Base-by-base conservation (phyloP, 495 filamentous ascomycete genomes). In the Amorphotheca resinae region DNA sequence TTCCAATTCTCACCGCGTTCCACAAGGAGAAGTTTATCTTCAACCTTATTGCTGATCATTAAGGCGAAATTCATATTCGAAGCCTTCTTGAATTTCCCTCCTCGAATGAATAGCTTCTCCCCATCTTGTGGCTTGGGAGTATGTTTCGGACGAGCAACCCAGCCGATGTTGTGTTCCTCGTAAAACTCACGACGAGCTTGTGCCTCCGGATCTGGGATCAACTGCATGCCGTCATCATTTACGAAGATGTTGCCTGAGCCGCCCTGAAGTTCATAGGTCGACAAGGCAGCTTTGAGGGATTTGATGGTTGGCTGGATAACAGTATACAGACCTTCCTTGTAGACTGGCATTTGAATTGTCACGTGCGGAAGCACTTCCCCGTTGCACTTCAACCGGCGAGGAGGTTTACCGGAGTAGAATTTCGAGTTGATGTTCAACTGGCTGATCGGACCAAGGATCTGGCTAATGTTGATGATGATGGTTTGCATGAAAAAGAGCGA, bases 261-360 rank as follows among this genome's bases (percentile, higher is more conserved):
- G 22, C 79, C 79, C 56, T 82, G 80, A 22, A 77, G 57, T 54
- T 80, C 77, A 55, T 82, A 82, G 12, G 74, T 77, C 33, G 74
- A 76, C 48, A 82, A 80, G 39, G 77, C 79, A 17, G 66, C 67
- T 48, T 78, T 77, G 36, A 82, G 57, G 0, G 75, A 79, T 11
- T 60, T 59, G 36, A 82, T 65, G 0, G 78, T 80, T 2, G 78
- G 77, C 41, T 64, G 62, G 41, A 82, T 80, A 54, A 80, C 77
- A 18, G 63, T 62, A 16, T 58, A 58, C 3, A 85, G 62, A 33
- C 79, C 77, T 58, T 85, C 81, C 52, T 81, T 85, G 63, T 83
- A 85, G 1, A 85, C 78, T 5, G 80, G 80, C 64, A 76, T 77
- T 57, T 85, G 80, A 45, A 84, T 79, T 3, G 80, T 84, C 28